Evolutionary conservation across 2,329 filamentous ascomycete species (phyloP).

Genomic region (Monosporascus sp.): DNA sequence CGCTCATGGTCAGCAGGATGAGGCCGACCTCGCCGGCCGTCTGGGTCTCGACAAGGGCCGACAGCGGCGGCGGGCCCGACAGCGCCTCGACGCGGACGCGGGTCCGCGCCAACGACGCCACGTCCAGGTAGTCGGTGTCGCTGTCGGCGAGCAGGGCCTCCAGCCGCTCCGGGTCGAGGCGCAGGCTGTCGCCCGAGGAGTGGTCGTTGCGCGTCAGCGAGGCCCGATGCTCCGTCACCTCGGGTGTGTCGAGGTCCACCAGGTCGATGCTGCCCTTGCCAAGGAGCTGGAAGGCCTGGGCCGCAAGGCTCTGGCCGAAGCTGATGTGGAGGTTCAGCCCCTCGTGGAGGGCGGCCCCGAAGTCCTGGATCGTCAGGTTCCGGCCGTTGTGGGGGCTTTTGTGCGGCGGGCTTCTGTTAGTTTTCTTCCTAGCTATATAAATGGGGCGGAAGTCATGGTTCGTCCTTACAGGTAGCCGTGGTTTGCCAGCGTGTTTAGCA

Average conservation of each 20-base stretch:
- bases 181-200: slow-evolving; percentile 9
- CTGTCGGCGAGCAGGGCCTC: slow-evolving; percentile 10
- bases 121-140: slow-evolving; percentile 6
- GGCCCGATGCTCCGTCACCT: slow-evolving; percentile 11
- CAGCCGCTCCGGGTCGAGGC: slow-evolving; percentile 9
- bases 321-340: neutral
- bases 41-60: neutral
- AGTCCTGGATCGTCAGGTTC: neutral
- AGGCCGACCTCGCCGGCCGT: slow-evolving; percentile 11
- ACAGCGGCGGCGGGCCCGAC: slow-evolving; percentile 2
- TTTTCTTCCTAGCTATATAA: neutral
- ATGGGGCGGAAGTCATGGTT: neutral
- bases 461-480: slow-evolving; percentile 15
- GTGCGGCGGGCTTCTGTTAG: neutral
- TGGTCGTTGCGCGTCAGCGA: slow-evolving; percentile 13
- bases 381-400: slow-evolving; percentile 1
- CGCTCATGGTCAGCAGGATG: slow-evolving; percentile 11
- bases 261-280: neutral
- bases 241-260: slow-evolving; percentile 6
- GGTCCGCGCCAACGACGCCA: slow-evolving; percentile 9
- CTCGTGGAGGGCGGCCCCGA: neutral
- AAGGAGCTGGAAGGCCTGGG: neutral
- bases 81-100: slow-evolving; percentile 11
- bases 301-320: neutral
- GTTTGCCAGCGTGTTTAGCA: slow-evolving; percentile 18